Conservation (phyloP, 169 alveolate species). For the Perkinsus marinus region DNA sequence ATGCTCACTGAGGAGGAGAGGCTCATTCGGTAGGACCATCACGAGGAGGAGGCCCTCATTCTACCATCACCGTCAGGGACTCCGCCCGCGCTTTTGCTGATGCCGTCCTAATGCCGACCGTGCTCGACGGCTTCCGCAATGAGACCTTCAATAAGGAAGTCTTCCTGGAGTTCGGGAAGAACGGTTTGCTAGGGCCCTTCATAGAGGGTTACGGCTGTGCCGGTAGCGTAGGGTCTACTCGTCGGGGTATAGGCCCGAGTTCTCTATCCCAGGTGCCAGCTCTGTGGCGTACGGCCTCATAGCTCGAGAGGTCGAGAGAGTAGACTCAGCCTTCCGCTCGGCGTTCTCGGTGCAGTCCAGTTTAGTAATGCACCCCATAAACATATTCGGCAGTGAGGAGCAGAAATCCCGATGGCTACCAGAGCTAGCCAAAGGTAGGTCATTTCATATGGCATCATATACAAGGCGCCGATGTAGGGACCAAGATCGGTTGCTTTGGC, state of each 20-base stretch:
- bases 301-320: constrained; percentile 56
- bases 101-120: constrained; percentile 27
- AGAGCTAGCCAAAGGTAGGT: constrained; percentile 1
- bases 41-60: too few relatives aligned
- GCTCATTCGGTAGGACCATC: too few relatives aligned
- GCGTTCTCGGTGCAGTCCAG: constrained; percentile 54
- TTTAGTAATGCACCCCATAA: constrained; percentile 60
- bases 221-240: constrained; percentile 17
- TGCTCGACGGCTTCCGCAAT: constrained; percentile 32
- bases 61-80: not conserved
- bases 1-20: not conserved
- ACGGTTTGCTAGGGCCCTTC: constrained; percentile 57
- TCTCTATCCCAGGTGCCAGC: constrained; percentile 12
- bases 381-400: constrained; percentile 41
- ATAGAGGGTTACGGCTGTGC: constrained; percentile 51
- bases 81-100: not conserved
- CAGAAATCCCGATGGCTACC: constrained; percentile 52
- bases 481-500: constrained; percentile 55
- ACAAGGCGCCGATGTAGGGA: constrained; percentile 29
- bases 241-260: not conserved
- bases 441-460: not conserved
- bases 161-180: constrained; percentile 41
- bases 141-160: constrained; percentile 42
- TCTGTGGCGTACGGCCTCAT: constrained; percentile 56
- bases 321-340: constrained; percentile 58